Evolutionary conservation across 768 basidiomycete species (phyloP).

Genomic region (Lactarius akahatsu): DNA sequence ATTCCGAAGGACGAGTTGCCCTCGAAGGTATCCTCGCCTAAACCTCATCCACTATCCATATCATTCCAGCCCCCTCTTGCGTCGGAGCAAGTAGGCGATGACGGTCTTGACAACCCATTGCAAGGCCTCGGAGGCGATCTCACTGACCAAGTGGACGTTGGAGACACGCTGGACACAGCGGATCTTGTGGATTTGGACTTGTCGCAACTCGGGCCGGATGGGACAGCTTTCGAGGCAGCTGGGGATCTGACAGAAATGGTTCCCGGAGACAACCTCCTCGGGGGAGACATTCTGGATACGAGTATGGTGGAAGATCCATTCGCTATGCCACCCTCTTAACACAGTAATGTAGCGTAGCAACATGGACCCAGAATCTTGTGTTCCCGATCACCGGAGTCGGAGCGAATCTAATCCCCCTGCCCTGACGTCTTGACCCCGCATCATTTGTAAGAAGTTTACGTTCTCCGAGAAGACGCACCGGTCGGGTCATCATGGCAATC

Average conservation of each 20-base stretch:
- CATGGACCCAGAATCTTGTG: background rate
- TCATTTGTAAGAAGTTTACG: background rate
- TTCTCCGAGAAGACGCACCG: background rate
- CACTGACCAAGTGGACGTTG: constrained; percentile 39
- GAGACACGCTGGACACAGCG: constrained; percentile 33
- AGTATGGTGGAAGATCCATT: constrained; percentile 56
- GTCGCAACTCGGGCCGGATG: constrained; percentile 63
- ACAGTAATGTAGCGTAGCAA: constrained; percentile 9
- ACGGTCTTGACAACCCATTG: constrained; percentile 51
- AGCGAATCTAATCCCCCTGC: background rate
- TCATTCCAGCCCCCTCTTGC: constrained; percentile 46
- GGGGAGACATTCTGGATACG: constrained; percentile 59
- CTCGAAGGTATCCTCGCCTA: constrained; percentile 66
- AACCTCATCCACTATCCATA: constrained; percentile 62
- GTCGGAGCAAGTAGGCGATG: constrained; percentile 32
- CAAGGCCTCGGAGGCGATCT: constrained; percentile 52
- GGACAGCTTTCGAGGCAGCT: constrained; percentile 51
- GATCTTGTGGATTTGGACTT: constrained; percentile 58
- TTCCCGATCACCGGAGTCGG: background rate
- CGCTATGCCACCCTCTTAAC: constrained; percentile 28
- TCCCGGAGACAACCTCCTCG: constrained; percentile 51
- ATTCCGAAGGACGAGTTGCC: constrained; percentile 46
- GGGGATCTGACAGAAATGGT: constrained; percentile 61
- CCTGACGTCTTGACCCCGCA: background rate
- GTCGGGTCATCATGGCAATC: background rate